phyloP scores from a whole-genome alignment of 2,329 filamentous ascomycete genomes.

The Knoxdaviesia capensis region DNA sequence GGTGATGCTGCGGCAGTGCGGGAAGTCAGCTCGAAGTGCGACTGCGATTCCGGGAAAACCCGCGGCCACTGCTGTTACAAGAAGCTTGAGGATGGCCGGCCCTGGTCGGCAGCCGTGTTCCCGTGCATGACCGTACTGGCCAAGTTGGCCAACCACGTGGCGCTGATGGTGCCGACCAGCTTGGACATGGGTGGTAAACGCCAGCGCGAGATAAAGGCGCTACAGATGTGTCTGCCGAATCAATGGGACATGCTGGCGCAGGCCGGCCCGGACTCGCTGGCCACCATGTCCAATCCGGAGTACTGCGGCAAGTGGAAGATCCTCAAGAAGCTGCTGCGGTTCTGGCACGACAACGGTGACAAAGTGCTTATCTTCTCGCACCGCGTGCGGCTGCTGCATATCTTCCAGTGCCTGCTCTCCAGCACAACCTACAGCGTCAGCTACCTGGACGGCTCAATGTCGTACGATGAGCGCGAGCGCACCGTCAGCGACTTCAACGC shows the following conservation, averaged over 20 bases:
- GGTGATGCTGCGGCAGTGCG: conserved; percentile 42
- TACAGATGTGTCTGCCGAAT: conserved; percentile 56
- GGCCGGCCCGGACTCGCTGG: conserved; percentile 55
- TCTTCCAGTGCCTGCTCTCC: conserved; percentile 69
- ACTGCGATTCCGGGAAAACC: conserved; percentile 47
- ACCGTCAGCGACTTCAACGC: conserved; percentile 84
- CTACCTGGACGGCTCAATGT: conserved; percentile 73
- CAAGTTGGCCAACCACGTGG: conserved; percentile 85
- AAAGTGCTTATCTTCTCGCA: conserved; percentile 95
- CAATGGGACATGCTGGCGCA: conserved; percentile 38
- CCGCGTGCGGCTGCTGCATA: conserved; percentile 65
- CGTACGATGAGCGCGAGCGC: conserved; percentile 62
- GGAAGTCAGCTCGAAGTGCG: conserved; percentile 44
- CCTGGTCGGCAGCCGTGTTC: conserved; percentile 66
- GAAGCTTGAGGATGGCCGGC: conserved; percentile 35
- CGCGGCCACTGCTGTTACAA: conserved; percentile 61
- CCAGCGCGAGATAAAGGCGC: conserved; percentile 51
- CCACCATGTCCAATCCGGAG: conserved; percentile 63
- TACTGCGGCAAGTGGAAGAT: conserved; percentile 97
- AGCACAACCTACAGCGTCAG: conserved; percentile 80
- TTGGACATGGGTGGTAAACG: conserved; percentile 52
- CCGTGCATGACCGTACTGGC: conserved; percentile 66
- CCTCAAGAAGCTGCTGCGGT: conserved; percentile 63
- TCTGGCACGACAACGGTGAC: conserved; percentile 78
- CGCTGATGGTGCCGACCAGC: conserved; percentile 53